Evolutionary conservation across 1,139 yeast genomes (phyloP).

Genomic region (Pichia sp.): DNA sequence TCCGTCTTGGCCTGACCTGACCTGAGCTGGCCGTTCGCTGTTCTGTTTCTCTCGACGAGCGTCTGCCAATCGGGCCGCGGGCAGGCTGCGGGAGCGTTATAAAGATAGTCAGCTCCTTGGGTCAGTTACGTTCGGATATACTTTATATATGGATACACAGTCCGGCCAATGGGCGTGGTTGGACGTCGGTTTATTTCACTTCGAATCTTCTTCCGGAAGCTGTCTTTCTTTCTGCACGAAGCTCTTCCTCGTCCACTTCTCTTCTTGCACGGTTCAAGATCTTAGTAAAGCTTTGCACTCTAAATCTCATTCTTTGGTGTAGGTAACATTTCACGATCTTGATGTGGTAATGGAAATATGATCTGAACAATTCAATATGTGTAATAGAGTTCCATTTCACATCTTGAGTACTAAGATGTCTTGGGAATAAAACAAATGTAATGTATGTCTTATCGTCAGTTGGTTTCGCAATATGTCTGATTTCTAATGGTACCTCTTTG

Average conservation of each 20-base stretch:
- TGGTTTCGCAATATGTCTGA: constrained; percentile 38
- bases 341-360: constrained; percentile 96
- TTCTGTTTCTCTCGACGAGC: too few relatives aligned
- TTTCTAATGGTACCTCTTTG: constrained; percentile 89
- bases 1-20: too few relatives aligned
- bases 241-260: constrained; percentile 73
- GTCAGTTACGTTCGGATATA: too few relatives aligned
- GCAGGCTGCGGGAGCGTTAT: too few relatives aligned
- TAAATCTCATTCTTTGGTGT: constrained; percentile 96
- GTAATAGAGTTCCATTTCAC: constrained; percentile 73
- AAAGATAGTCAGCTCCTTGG: too few relatives aligned
- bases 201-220: constrained; percentile 79
- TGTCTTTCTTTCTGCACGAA: constrained; percentile 65
- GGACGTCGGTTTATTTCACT: constrained; percentile 17
- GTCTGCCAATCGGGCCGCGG: too few relatives aligned
- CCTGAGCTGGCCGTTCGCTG: too few relatives aligned
- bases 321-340: constrained; percentile 96
- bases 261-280: constrained; percentile 96
- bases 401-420: constrained; percentile 69
- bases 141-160: neutral
- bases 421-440: constrained; percentile 67
- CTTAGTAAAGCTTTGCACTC: constrained; percentile 90
- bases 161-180: too few relatives aligned
- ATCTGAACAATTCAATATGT: constrained; percentile 86
- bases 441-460: constrained; percentile 59